Base-by-base conservation (phyloP, 2,329 filamentous ascomycete genomes). In the Chaetomiaceae sp. region DNA sequence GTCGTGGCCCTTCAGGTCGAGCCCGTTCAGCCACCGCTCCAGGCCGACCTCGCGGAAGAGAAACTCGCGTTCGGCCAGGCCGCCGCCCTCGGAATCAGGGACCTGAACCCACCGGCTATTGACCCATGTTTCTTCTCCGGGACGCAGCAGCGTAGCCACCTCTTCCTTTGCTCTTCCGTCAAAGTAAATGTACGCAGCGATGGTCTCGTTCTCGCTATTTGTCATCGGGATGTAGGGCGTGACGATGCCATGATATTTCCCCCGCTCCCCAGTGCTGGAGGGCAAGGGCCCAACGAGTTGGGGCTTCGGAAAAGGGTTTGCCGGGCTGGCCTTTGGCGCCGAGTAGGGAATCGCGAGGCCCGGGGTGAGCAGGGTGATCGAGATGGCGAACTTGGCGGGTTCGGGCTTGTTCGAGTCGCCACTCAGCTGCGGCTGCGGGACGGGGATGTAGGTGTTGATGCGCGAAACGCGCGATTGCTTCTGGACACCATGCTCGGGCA, bases 111-210 rank as follows among this genome's bases (percentile, higher is more conserved):
- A 99, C 63, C 94, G 81, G 51, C 90, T 96, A 66, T 97, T 99
- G 21, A 99, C 95, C 94, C 94, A 99, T 2, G 94, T 99, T 73
- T 99, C 94, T 68, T 97, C 94, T 21, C 94, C 92, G 11, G 91
- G 87, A 51, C 94, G 81, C 48, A 99, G 76, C 53, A 99, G 75
- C 11, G 94, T 99, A 48, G 94, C 94, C 3, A 99, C 95, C 73
- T 99, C 94, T 69, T 99, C 94, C 70, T 99, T 99, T 56, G 82
- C 81, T 58, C 94, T 80, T 16, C 94, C 94, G 70, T 99, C 94
- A 66, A 99, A 99, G 74, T 99, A 99, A 63, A 99, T 97, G 70
- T 99, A 99, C 33, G 92, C 94, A 29, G 94, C 94, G 63, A 99
- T 92, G 13, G 94, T 99, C 74, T 99, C 94, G 70, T 96, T 96